phyloP scores from a whole-genome alignment of 371 early-diverging fungal species.

The Ecytonucleospora hepatopenaei region DNA sequence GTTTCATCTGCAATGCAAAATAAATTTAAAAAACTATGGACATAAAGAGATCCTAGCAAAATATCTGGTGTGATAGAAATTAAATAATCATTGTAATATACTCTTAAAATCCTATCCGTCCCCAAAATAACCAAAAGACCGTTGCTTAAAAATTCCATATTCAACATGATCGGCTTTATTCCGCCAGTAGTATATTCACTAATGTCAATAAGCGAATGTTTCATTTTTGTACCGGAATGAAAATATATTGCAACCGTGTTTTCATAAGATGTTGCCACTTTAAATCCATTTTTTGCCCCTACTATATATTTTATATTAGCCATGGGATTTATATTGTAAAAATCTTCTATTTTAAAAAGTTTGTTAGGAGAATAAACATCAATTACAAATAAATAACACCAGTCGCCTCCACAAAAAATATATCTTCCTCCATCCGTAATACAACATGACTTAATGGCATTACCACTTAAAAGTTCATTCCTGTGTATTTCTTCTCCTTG shows the following conservation, averaged over 20 bases:
- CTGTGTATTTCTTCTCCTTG: background rate
- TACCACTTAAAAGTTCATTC: constrained; percentile 22
- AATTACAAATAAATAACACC: constrained; percentile 51
- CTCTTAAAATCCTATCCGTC: constrained; percentile 41
- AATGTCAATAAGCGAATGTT: background rate
- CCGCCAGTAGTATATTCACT: background rate
- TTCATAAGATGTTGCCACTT: constrained; percentile 39
- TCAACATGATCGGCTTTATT: constrained; percentile 1
- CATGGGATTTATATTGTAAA: constrained; percentile 38
- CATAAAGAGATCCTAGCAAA: constrained; percentile 20
- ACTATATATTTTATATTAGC: constrained; percentile 1
- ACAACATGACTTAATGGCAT: constrained; percentile 46
- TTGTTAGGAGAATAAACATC: constrained; percentile 39
- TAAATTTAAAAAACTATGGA: constrained; percentile 37
- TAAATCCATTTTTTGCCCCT: constrained; percentile 45
- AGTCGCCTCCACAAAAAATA: constrained; percentile 46
- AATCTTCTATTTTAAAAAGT: constrained; percentile 52
- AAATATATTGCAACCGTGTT: constrained; percentile 6
- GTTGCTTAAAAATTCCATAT: constrained; percentile 35
- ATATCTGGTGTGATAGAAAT: background rate
- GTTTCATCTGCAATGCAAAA: constrained; percentile 25
- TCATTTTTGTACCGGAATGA: background rate
- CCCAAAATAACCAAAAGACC: constrained; percentile 34
- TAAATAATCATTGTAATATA: constrained; percentile 27
- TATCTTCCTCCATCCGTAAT: constrained; percentile 54